Conservation (phyloP, 805 yeast species). For the Kuraishia floccosa region DNA sequence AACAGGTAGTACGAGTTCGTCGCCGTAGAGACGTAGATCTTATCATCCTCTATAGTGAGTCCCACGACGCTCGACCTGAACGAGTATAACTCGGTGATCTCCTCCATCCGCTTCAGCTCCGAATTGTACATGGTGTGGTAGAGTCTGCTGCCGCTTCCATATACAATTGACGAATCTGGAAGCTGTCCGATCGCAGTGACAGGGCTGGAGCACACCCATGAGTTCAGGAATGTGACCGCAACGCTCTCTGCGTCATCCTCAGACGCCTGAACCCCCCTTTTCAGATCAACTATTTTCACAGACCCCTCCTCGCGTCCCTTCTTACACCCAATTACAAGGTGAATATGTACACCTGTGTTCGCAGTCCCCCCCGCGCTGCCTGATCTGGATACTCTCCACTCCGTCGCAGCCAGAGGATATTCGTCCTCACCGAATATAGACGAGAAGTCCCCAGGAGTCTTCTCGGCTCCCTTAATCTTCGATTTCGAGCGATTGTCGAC, state of each 20-base stretch:
- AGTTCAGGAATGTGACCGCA: conserved; percentile 2
- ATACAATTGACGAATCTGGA: conserved; percentile 12
- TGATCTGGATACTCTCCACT: conserved; percentile 19
- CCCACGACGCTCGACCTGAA: conserved; percentile 8
- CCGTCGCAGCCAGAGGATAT: conserved; percentile 16
- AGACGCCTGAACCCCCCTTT: conserved; percentile 1
- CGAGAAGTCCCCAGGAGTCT: no score
- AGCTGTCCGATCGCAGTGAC: conserved; percentile 12
- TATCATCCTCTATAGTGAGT: conserved; percentile 10
- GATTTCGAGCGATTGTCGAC: conserved; percentile 11
- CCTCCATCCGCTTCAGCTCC: conserved; percentile 9
- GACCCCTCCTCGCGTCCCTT: conserved; percentile 7
- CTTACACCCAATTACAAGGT: conserved; percentile 21
- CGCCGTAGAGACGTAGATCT: conserved; percentile 15
- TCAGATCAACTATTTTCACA: conserved; percentile 17
- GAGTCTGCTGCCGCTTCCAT: conserved; percentile 8
- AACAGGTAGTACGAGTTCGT: conserved; percentile 14
- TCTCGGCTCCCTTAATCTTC: conserved; percentile 2
- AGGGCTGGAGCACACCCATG: conserved; percentile 8
- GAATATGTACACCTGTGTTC: conserved; percentile 8
- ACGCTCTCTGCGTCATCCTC: conserved; percentile 1
- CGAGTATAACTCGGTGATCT: neutral
- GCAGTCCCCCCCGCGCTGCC: neutral
- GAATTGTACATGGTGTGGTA: conserved; percentile 9
- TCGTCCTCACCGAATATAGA: conserved; percentile 13